A percentile compares a stretch with the other conserved stretches of the same genome.
Conservation (phyloP, 2,329 filamentous ascomycete genomes). For the Alternaria burnsii region DNA sequence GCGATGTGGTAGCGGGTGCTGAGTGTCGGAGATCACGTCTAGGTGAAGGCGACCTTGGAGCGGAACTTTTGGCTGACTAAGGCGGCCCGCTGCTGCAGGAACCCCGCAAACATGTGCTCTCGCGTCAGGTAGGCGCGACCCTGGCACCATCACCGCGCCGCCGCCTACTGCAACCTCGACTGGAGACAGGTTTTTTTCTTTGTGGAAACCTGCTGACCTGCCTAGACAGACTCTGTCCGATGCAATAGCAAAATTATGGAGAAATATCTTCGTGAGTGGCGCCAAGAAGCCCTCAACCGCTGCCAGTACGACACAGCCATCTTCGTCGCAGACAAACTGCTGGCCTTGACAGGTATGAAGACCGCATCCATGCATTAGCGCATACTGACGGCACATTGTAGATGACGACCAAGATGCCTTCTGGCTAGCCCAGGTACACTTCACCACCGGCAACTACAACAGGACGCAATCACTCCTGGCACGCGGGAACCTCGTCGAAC, state of each 20-base stretch:
- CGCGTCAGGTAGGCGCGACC: conserved; percentile 30
- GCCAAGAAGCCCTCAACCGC: conserved; percentile 93
- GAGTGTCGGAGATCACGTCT: conserved; percentile 1
- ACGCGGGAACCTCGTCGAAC: conserved; percentile 80
- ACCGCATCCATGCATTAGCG: background rate
- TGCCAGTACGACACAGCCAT: conserved; percentile 97
- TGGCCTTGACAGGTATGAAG: conserved; percentile 84
- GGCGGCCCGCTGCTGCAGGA: conserved; percentile 14
- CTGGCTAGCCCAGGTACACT: conserved; percentile 98
- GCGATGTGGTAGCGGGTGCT: background rate
- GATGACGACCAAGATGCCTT: conserved; percentile 94
- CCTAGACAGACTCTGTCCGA: background rate
- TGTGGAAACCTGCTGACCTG: background rate
- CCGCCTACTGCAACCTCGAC: conserved; percentile 6
- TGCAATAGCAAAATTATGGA: conserved; percentile 70
- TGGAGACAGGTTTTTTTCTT: background rate
- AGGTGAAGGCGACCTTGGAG: conserved; percentile 12
- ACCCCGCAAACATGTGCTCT: conserved; percentile 31
- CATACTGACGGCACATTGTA: conserved; percentile 50
- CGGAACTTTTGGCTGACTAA: conserved; percentile 27
- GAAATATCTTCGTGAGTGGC: conserved; percentile 90
- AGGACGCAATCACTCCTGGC: conserved; percentile 87
- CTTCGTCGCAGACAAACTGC: conserved; percentile 95
- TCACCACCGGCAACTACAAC: conserved; percentile 92
- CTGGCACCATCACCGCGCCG: conserved; percentile 8